Evolutionary conservation across 2,329 filamentous ascomycete species (phyloP), one percentile per base, ranked within the genome.

Genomic region (Aspergillus tanneri): DNA sequence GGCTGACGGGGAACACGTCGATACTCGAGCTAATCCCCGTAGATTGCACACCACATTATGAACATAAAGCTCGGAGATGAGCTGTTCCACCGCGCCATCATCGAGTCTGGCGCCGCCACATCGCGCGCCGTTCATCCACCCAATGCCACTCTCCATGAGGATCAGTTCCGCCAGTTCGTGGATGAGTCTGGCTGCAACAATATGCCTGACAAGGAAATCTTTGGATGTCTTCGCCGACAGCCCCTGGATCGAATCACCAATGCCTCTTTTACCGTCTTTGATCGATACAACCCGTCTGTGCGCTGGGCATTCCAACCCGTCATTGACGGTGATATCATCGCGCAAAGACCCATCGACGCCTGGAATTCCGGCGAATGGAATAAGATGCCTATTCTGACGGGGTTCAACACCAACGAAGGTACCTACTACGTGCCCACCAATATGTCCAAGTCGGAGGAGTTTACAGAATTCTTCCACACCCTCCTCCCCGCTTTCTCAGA

Each of bases 391-490:
- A 77, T 89, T 40, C 69, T 90, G 40, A 87, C 84, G 0, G 86
- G 86, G 6, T 89, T 84, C 72, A 85, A 84, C 66, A 80, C 81
- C 30, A 83, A 88, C 59, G 86, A 90, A 64, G 86, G 85, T 12
- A 77, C 82, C 0, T 64, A 75, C 28, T 89, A 88, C 60, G 79
- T 88, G 1, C 78, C 83, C 0, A 64, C 71, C 11, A 57, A 64
- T 5, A 72, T 78, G 44, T 68, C 73, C 11, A 72, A 71, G 2
- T 69, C 77, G 9, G 67, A 64, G 0, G 75, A 83, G 9, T 85
- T 88, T 62, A 73, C 72, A 3, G 50, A 64, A 2, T 87, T 88
- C 65, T 88, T 87, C 72, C 63, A 68, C 0, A 72, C 67, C 0
- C 76, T 90, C 8, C 76, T 89, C 10, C 85, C 85, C 0, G 70